A percentile compares a stretch with the other conserved stretches of the same genome.
Conservation (phyloP, 306 rosid genomes). For the Urtica urens region DNA sequence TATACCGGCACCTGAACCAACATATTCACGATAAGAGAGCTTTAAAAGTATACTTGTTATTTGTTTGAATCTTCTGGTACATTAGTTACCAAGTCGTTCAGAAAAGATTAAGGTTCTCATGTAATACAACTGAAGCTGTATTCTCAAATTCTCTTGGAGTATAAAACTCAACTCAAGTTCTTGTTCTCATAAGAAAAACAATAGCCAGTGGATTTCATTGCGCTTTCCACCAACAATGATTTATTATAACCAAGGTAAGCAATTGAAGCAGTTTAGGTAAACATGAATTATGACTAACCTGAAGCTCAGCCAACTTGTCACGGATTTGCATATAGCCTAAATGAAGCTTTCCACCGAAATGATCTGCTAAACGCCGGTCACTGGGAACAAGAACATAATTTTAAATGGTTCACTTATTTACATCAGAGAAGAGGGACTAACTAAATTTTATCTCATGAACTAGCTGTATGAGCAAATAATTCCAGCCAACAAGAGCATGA, state of each 20-base stretch:
- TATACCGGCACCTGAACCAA: conserved; percentile 42
- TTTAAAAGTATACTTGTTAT: conserved; percentile 5
- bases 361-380: conserved; percentile 98
- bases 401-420: conserved; percentile 23
- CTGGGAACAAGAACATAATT: conserved; percentile 43
- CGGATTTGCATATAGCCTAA: conserved; percentile 98
- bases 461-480: too few species aligned
- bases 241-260: background rate
- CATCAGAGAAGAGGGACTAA: conserved; percentile 11
- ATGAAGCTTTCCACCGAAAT: conserved; percentile 99
- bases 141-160: too few species aligned
- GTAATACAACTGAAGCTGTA: conserved; percentile 5
- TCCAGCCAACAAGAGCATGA: conserved; percentile 66
- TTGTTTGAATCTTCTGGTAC: too few species aligned
- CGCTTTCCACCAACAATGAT: background rate
- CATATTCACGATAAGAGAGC: conserved; percentile 21
- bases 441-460: conserved; percentile 31
- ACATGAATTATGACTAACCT: conserved; percentile 42
- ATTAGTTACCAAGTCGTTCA: too few species aligned
- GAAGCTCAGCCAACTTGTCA: conserved; percentile 88
- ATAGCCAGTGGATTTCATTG: conserved; percentile 1
- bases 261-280: background rate
- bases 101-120: conserved; percentile 4
- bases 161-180: too few species aligned
- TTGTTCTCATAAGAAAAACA: too few species aligned